Conservation (phyloP, 2,329 filamentous ascomycete genomes). For the Pyrenophora tritici-repentis region DNA sequence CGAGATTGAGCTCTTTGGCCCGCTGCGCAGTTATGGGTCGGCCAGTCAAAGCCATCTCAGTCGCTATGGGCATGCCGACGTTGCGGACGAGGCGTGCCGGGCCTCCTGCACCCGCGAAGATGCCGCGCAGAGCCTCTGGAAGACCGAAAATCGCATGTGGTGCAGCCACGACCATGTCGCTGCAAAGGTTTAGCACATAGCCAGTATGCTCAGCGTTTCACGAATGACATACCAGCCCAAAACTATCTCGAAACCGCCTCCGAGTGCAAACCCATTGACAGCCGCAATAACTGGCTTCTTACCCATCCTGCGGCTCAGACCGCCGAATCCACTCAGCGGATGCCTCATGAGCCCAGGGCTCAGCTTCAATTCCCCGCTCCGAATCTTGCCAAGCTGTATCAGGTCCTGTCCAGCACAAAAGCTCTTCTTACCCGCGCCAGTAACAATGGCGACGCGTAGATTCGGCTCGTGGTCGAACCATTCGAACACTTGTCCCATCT, state of each 20-base stretch:
- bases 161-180: constrained; percentile 60
- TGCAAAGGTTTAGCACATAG: constrained; percentile 22
- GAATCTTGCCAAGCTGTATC: constrained; percentile 51
- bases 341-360: constrained; percentile 42
- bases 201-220: not conserved
- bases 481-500: constrained; percentile 56
- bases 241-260: constrained; percentile 63
- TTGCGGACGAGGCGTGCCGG: constrained; percentile 58
- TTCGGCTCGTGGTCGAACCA: constrained; percentile 60
- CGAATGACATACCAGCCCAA: constrained; percentile 55
- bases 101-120: constrained; percentile 59
- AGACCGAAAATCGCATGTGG: constrained; percentile 58
- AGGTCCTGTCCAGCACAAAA: constrained; percentile 63
- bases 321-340: constrained; percentile 58
- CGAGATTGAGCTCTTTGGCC: constrained; percentile 49
- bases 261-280: constrained; percentile 62
- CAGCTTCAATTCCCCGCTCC: constrained; percentile 29
- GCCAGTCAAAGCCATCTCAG: constrained; percentile 58
- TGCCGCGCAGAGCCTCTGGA: constrained; percentile 60
- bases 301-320: constrained; percentile 60
- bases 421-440: constrained; percentile 58
- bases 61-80: constrained; percentile 55
- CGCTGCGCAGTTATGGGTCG: constrained; percentile 53
- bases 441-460: constrained; percentile 54
- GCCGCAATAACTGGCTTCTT: constrained; percentile 67